Percentiles rank a stretch among this genome's conserved stretches.
phyloP scores from a whole-genome alignment of 805 yeast genomes.

The Pichia scutulata region DNA sequence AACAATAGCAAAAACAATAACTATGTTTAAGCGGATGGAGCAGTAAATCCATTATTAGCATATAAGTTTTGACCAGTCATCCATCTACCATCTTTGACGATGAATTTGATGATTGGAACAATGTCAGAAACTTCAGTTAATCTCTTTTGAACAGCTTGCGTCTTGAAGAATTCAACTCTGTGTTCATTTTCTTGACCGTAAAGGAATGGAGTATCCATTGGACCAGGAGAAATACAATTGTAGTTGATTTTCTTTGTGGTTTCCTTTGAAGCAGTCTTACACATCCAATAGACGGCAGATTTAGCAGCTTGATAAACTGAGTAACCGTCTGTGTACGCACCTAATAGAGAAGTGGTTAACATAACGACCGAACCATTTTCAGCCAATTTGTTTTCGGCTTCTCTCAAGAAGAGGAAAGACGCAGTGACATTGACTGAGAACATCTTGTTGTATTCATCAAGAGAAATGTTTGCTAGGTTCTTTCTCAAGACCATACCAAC shows the following conservation, averaged over 20 bases:
- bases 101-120: slow-evolving; percentile 53
- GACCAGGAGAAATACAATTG: slow-evolving; percentile 57
- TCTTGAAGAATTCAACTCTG: slow-evolving; percentile 47
- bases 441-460: slow-evolving; percentile 49
- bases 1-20: not conserved
- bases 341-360: slow-evolving; percentile 56
- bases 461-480: slow-evolving; percentile 43
- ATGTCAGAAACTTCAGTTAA: slow-evolving; percentile 53
- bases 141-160: slow-evolving; percentile 40
- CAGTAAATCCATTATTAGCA: slow-evolving; percentile 60
- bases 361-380: slow-evolving; percentile 49
- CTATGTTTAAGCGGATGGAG: slow-evolving; percentile 29
- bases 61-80: slow-evolving; percentile 63
- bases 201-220: slow-evolving; percentile 61
- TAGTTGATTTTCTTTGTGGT: slow-evolving; percentile 41
- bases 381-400: slow-evolving; percentile 43
- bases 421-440: slow-evolving; percentile 46
- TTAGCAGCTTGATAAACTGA: slow-evolving; percentile 50
- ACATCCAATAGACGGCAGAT: slow-evolving; percentile 46
- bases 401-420: slow-evolving; percentile 55
- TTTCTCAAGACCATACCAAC: slow-evolving; percentile 64
- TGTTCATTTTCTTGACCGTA: slow-evolving; percentile 51
- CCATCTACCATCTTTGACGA: slow-evolving; percentile 62
- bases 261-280: slow-evolving; percentile 50
- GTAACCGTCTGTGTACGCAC: slow-evolving; percentile 53